These are phyloP conservation scores for Oryza brachyantha DNA, from an alignment of 176 grass and related monocot species.

Conservation along the genomic window DNA sequence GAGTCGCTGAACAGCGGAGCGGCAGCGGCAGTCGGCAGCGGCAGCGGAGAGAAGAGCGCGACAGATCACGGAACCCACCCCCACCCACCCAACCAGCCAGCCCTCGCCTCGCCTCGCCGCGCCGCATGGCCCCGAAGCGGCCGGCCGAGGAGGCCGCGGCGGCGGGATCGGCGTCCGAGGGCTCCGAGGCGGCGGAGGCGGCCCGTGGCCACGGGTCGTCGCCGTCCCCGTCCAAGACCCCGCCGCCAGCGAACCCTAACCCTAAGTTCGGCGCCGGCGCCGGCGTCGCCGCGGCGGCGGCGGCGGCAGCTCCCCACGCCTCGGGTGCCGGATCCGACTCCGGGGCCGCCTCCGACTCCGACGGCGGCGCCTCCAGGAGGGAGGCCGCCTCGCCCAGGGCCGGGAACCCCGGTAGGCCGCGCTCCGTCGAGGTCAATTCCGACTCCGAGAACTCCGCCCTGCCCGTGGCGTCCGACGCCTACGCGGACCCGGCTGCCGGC, in stretches of 20 bases:
- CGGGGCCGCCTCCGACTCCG: slow-evolving; percentile 37
- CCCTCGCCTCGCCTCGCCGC: too few species aligned
- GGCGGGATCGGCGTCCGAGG: slow-evolving; percentile 34
- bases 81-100: not conserved
- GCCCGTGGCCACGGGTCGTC: slow-evolving; percentile 11
- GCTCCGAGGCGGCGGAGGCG: slow-evolving; percentile 36
- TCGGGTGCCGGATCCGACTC: slow-evolving; percentile 41
- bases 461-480: slow-evolving; percentile 28
- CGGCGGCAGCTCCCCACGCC: not conserved
- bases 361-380: not conserved
- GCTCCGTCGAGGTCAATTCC: slow-evolving; percentile 29
- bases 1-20: slow-evolving; percentile 1
- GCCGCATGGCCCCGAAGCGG: slow-evolving; percentile 60
- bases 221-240: slow-evolving; percentile 40
- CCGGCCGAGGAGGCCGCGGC: slow-evolving; percentile 14
- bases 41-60: too few species aligned
- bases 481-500: slow-evolving; percentile 5
- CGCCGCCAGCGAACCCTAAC: slow-evolving; percentile 39
- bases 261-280: slow-evolving; percentile 17
- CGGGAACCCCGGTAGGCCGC: not conserved
- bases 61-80: not conserved
- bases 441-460: slow-evolving; percentile 23
- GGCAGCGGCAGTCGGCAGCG: too few species aligned
- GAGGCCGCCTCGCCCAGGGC: slow-evolving; percentile 22
- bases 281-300: too few species aligned